Conservation (phyloP, 2,329 filamentous ascomycete genomes). For the Dothistroma septosporum region DNA sequence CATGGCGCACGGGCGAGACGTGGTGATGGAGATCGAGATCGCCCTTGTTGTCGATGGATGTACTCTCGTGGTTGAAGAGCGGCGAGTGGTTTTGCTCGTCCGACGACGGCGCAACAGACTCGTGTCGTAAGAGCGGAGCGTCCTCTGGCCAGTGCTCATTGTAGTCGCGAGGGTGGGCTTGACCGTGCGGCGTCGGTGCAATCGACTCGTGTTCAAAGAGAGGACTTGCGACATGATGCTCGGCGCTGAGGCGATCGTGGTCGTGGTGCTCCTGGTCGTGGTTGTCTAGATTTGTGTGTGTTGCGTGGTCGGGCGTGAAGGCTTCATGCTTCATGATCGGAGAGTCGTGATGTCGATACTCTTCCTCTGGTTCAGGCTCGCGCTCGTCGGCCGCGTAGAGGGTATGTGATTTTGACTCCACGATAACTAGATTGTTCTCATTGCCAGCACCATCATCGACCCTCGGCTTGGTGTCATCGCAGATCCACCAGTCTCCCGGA, state of each 20-base stretch:
- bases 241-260: slow-evolving; percentile 5
- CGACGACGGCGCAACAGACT: slow-evolving; percentile 29
- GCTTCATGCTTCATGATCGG: slow-evolving; percentile 6
- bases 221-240: slow-evolving; percentile 22
- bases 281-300: slow-evolving; percentile 9
- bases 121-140: slow-evolving; percentile 38
- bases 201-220: slow-evolving; percentile 34
- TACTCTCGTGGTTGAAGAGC: slow-evolving; percentile 34
- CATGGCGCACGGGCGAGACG: background rate
- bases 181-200: slow-evolving; percentile 5
- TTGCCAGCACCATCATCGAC: slow-evolving; percentile 52
- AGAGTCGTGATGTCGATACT: slow-evolving; percentile 8
- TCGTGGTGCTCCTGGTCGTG: slow-evolving; percentile 3
- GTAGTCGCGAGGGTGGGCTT: slow-evolving; percentile 7
- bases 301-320: background rate
- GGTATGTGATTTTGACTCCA: slow-evolving; percentile 24
- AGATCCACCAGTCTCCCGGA: slow-evolving; percentile 63
- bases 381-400: slow-evolving; percentile 5
- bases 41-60: slow-evolving; percentile 19
- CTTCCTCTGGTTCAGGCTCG: slow-evolving; percentile 4
- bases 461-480: slow-evolving; percentile 59
- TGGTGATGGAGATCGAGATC: slow-evolving; percentile 15
- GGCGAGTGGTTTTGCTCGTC: slow-evolving; percentile 29
- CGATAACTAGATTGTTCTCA: slow-evolving; percentile 50
- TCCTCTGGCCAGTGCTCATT: slow-evolving; percentile 22